Evolutionary conservation across 2,329 filamentous ascomycete genomes (phyloP).

Genomic region (Colletotrichum liriopes): DNA sequence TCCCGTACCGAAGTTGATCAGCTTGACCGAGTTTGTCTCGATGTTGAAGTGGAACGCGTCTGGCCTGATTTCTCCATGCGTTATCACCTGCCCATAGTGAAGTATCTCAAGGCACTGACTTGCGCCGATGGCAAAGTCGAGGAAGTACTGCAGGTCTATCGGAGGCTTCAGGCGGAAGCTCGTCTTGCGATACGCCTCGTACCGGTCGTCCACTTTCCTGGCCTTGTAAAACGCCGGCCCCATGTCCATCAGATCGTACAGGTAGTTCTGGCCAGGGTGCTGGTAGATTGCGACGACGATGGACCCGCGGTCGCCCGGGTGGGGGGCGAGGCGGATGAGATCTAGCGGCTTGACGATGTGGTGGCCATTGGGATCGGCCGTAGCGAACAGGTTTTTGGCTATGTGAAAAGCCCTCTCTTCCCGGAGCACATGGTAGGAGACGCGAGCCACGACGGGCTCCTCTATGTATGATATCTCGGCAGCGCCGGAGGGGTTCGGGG

Average conservation of each 20-base stretch:
- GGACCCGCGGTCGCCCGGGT: constrained; percentile 78
- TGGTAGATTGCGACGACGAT: constrained; percentile 88
- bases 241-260: constrained; percentile 80
- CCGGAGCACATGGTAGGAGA: constrained; percentile 86
- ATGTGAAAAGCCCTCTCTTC: constrained; percentile 92
- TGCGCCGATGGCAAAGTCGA: constrained; percentile 93
- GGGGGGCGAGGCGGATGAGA: constrained; percentile 78
- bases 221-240: constrained; percentile 81
- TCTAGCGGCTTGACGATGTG: constrained; percentile 89
- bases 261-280: constrained; percentile 80
- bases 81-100: constrained; percentile 88
- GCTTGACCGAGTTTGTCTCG: constrained; percentile 79
- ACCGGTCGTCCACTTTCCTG: constrained; percentile 66
- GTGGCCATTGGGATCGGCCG: constrained; percentile 79
- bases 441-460: constrained; percentile 81
- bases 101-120: constrained; percentile 89
- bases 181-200: constrained; percentile 61
- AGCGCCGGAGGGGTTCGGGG: constrained; percentile 52
- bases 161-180: constrained; percentile 68
- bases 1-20: constrained; percentile 90
- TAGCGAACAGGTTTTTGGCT: constrained; percentile 78
- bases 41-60: constrained; percentile 92
- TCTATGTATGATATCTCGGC: constrained; percentile 70
- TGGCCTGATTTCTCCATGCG: constrained; percentile 91
- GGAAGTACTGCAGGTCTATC: constrained; percentile 82